Conservation (phyloP, 495 filamentous ascomycete species). For the Venustampulla echinocandica region DNA sequence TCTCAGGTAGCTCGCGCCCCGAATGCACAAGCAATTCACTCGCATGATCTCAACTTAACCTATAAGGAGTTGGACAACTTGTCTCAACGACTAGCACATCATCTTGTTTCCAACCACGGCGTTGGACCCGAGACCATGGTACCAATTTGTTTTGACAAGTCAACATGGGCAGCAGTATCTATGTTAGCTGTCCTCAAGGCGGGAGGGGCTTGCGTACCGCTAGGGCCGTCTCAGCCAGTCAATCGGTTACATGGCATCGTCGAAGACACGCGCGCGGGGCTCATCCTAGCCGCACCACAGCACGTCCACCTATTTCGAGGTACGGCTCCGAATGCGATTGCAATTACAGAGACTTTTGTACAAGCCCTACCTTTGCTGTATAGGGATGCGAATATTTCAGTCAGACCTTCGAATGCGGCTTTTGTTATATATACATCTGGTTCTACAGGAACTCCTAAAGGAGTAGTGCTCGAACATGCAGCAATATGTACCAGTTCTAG, state of each 20-base stretch:
- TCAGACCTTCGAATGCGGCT: constrained; percentile 9
- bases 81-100: background rate
- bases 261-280: background rate
- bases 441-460: constrained; percentile 87
- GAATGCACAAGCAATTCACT: background rate
- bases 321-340: background rate
- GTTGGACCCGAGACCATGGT: background rate
- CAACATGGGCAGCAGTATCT: background rate
- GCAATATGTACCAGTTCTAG: no score
- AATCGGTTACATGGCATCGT: background rate
- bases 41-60: background rate
- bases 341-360: background rate
- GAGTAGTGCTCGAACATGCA: constrained; percentile 79
- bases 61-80: background rate
- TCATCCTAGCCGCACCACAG: background rate
- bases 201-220: background rate
- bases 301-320: background rate
- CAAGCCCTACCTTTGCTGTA: background rate
- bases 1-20: background rate
- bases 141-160: background rate
- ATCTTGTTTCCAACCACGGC: background rate
- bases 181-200: background rate
- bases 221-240: background rate
- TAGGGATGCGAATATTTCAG: background rate
- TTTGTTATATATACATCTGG: constrained; percentile 99